Evolutionary conservation across 306 rosid species (phyloP).

Genomic region (Corylus americana): DNA sequence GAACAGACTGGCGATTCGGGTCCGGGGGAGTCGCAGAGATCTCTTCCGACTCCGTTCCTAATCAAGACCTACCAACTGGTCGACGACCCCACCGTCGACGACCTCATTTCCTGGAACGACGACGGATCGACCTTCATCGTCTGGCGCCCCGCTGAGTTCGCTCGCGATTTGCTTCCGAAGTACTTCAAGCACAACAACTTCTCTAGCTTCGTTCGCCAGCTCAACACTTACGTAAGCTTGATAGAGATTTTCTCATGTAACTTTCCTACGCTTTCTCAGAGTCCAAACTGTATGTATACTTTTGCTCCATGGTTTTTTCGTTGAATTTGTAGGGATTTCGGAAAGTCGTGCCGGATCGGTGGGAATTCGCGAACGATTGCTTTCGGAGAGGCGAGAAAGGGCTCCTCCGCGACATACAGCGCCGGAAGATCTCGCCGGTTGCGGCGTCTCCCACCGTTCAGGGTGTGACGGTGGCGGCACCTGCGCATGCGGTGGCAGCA

Average conservation of each 20-base stretch:
- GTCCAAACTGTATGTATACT: not conserved
- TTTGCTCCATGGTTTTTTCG: not conserved
- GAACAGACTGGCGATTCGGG: constrained; percentile 75
- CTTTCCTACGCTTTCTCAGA: not conserved
- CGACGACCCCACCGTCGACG: constrained; percentile 77
- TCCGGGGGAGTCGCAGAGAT: constrained; percentile 64
- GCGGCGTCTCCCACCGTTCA: not conserved
- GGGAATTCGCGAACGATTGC: constrained; percentile 90
- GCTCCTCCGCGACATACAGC: constrained; percentile 84
- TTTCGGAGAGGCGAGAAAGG: constrained; percentile 75
- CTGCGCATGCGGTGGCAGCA: constrained; percentile 24
- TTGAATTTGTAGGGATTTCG: constrained; percentile 70
- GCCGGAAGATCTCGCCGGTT: constrained; percentile 61
- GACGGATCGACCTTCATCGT: constrained; percentile 84
- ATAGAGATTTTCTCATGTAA: not conserved
- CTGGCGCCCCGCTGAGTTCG: constrained; percentile 95
- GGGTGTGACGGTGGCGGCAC: constrained; percentile 46
- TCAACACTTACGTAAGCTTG: constrained; percentile 76
- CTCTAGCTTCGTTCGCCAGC: constrained; percentile 97
- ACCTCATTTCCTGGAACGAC: constrained; percentile 88
- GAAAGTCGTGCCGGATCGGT: constrained; percentile 93
- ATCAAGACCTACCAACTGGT: constrained; percentile 86
- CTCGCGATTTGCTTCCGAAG: constrained; percentile 92
- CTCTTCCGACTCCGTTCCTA: constrained; percentile 88
- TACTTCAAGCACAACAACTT: constrained; percentile 91